Base-by-base conservation (phyloP, 202 grass and related monocot species). In the Carex sylvatica region DNA sequence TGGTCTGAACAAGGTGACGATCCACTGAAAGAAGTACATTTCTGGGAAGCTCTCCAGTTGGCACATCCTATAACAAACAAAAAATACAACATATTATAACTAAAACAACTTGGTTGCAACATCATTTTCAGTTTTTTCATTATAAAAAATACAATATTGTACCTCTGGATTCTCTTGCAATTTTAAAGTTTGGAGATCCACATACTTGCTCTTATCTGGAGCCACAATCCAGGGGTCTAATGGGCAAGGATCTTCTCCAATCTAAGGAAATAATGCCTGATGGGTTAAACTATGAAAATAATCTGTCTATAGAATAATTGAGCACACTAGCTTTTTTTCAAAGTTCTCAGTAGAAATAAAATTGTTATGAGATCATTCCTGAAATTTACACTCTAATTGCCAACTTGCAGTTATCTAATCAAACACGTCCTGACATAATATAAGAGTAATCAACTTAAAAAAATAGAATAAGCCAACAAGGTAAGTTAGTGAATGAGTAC, bases 111-210 rank as follows among this genome's bases (percentile, higher is more conserved):
- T 62, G 31, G 40, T 65, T 66, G 16, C 51, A 76, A 31, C 69
- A 24, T 40, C 40, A 86, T 75, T n/a, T 61, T 35, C 42, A 24
- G 13, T 54, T 28, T 1, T 11, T 54, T 54, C 36, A 6, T 9
- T 9, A 24, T n/a, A 47, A 53, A 38, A n/a, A 36, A 16, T 2
- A 44, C 13, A 70, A 33, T 40, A 85, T 65, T 87, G 16, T 82
- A 98, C 96, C 96, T 95, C 96, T 2, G 96, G 96, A 83, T 98
- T 98, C 88, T 98, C 96, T 80, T 98, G 96, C 88, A 98, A 35
- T 61, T 98, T 98, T 53, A 98, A 84, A 42, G 96, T 95, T 80
- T 95, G 96, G 10, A 98, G 89, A 82, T 98, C 92, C 16, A 98
- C 96, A 86, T 98, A 98, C 72, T 95, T 98, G 91, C 96, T 95